Evolutionary conservation across 2,329 filamentous ascomycete genomes (phyloP), one percentile per base, ranked within the genome.

Genomic region (Cercospora sp.): DNA sequence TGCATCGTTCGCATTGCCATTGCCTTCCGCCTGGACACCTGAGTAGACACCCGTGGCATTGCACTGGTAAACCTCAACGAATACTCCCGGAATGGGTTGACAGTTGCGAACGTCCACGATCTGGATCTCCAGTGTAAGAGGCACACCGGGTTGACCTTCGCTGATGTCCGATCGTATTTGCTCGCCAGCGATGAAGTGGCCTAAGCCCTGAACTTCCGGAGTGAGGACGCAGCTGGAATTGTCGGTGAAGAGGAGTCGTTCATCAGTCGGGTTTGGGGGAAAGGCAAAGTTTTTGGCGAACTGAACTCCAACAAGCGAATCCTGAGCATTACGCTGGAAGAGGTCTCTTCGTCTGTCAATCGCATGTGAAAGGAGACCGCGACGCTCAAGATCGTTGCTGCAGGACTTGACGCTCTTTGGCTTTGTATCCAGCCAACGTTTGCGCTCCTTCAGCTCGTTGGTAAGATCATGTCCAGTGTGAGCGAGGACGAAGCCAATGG

Each of bases 21-120:
- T 81, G 13, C 77, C 78, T 18, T 62, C 68, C 30, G 64, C 71
- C 48, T 65, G 36, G 0, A 70, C 66, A 59, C 82, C 81, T 4
- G 77, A 80, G 75, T 84, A 84, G 13, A 82, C 79, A 33, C 82
- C 82, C 3, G 81, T 82, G 13, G 81, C 71, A 71, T 83, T 83
- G 75, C 78, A 79, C 69, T 64, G 64, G 80, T 82, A 84, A 26
- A 82, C 75, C 67, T 84, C 82, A 4, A 83, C 67, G 65, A 80
- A 78, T 10, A 80, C 75, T 2, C 82, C 74, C 2, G 79, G 75
- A 2, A 83, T 73, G 1, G 80, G 77, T 66, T 79, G 72, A 74
- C 82, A 83, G 30, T 78, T 82, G 28, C 78, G 75, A 31, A 80
- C 76, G 66, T 84, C 78, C 51, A 84, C 77, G 67, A 82, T 77